A percentile compares a stretch with the other conserved stretches of the same genome.
phyloP scores from a whole-genome alignment of 106 monocot genomes.

The Gastrodia elata region DNA sequence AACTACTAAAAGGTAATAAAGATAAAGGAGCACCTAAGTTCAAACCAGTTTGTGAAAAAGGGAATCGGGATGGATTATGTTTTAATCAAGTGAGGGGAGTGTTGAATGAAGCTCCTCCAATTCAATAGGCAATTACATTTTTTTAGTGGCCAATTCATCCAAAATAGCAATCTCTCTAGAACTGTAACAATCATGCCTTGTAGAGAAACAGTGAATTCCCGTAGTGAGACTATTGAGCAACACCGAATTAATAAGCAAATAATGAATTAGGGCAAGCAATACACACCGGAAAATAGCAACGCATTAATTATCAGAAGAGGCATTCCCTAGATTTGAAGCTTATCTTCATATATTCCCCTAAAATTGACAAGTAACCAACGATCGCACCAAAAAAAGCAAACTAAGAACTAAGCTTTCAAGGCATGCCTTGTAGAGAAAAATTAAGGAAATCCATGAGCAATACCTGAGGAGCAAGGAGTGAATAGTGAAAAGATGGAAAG shows the following conservation, averaged over 20 bases:
- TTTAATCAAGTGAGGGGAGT: too few species aligned
- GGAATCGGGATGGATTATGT: too few species aligned
- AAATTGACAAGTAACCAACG: neutral
- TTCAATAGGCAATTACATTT: neutral
- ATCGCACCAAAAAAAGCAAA: neutral
- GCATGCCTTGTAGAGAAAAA: neutral
- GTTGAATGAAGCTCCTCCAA: neutral
- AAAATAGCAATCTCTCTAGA: neutral
- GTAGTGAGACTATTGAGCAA: too few species aligned
- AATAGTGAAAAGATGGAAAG: neutral
- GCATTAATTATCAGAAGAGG: too few species aligned
- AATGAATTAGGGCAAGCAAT: neutral
- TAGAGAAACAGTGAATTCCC: neutral
- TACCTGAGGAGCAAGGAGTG: neutral
- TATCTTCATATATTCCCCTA: neutral
- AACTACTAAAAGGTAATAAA: too few species aligned
- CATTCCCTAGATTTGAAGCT: too few species aligned
- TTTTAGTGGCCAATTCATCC: neutral
- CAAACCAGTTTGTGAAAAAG: too few species aligned
- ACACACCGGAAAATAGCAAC: neutral
- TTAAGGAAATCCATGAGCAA: neutral
- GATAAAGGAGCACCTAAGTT: too few species aligned
- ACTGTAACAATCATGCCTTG: neutral
- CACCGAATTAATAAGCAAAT: neutral
- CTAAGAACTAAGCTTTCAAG: neutral